A percentile compares a stretch with the other conserved stretches of the same genome.
phyloP scores from a whole-genome alignment of 129 eudicot species.

The Smallanthus sonchifolius region DNA sequence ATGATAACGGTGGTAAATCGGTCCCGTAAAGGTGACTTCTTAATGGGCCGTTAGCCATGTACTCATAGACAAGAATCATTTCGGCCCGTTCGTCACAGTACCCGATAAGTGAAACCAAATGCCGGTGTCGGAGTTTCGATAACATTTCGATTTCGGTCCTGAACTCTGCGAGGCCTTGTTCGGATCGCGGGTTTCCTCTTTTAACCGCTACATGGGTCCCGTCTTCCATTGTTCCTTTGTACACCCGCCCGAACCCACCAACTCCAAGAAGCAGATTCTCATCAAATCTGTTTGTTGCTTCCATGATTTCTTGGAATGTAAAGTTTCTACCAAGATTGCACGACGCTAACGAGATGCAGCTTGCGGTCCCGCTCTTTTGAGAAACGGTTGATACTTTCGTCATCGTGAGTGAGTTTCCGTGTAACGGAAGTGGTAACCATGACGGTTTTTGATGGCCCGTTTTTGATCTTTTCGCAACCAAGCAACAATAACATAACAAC shows the following conservation, averaged over 20 bases:
- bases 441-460: slow-evolving; percentile 29
- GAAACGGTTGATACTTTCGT: slow-evolving; percentile 45
- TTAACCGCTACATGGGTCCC: slow-evolving; percentile 55
- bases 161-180: slow-evolving; percentile 69
- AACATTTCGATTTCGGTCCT: slow-evolving; percentile 76
- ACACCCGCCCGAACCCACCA: slow-evolving; percentile 81
- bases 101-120: slow-evolving; percentile 73
- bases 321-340: slow-evolving; percentile 54
- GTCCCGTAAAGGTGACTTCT: slow-evolving; percentile 64
- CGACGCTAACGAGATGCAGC: slow-evolving; percentile 27
- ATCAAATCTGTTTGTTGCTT: slow-evolving; percentile 66
- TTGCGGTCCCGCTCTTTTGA: slow-evolving; percentile 30
- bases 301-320: slow-evolving; percentile 55
- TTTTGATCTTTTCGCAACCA: slow-evolving; percentile 18
- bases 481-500: slow-evolving; percentile 15
- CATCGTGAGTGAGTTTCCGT: slow-evolving; percentile 34
- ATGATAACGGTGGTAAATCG: slow-evolving; percentile 47
- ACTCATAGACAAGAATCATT: slow-evolving; percentile 78
- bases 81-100: slow-evolving; percentile 70
- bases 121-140: slow-evolving; percentile 72
- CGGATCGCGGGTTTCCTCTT: slow-evolving; percentile 73
- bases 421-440: slow-evolving; percentile 31
- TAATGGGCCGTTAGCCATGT: slow-evolving; percentile 78
- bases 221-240: slow-evolving; percentile 61
- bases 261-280: slow-evolving; percentile 64